Conservation (phyloP, 148 eudicot genomes). For the Oxyria digyna region DNA sequence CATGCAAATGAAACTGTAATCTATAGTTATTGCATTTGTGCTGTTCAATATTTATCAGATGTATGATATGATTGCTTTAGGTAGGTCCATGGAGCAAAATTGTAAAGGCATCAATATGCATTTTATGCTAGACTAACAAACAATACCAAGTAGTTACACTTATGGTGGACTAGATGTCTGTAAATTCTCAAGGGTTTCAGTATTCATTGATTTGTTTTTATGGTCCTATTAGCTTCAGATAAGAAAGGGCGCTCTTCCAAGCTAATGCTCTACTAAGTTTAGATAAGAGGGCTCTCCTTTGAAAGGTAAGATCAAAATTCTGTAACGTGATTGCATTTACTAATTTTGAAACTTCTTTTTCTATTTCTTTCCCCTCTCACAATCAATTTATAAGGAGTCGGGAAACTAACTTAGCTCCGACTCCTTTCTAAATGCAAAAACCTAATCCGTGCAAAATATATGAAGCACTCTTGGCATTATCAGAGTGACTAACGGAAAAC, state of each 20-base stretch:
- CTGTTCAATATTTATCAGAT: not conserved
- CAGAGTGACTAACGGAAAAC: too few species aligned
- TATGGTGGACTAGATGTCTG: not conserved
- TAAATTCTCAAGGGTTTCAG: not conserved
- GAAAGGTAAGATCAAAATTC: too few species aligned
- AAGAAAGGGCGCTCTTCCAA: too few species aligned
- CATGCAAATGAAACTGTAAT: not conserved
- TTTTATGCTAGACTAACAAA: not conserved
- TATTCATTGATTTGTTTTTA: not conserved
- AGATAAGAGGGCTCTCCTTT: not conserved
- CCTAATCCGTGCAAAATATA: too few species aligned
- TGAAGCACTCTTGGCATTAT: too few species aligned
- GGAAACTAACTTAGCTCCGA: too few species aligned
- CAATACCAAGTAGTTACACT: not conserved
- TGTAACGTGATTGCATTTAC: too few species aligned
- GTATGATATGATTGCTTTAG: not conserved
- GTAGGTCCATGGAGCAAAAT: not conserved
- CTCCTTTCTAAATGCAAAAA: too few species aligned
- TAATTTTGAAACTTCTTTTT: too few species aligned
- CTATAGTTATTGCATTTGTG: not conserved
- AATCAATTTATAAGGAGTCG: too few species aligned
- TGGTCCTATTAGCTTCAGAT: not conserved
- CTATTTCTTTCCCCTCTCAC: too few species aligned
- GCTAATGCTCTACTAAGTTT: not conserved
- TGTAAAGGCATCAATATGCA: not conserved